Evolutionary conservation across 2,329 filamentous ascomycete genomes (phyloP), one percentile per base, ranked within the genome.

Genomic region (Xylariaceae sp.): DNA sequence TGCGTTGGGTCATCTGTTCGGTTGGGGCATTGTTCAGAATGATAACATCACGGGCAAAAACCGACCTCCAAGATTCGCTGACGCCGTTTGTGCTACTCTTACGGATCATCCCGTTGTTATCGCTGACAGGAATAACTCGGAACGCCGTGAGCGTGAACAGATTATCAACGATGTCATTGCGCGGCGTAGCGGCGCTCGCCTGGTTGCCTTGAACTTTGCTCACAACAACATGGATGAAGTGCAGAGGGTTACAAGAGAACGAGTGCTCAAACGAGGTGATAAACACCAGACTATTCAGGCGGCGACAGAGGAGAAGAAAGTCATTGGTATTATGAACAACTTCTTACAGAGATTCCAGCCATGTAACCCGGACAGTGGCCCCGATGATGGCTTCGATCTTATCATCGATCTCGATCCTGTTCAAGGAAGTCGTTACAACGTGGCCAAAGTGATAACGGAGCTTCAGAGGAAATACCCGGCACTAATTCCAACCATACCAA

Each of bases 241-340:
- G 62, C 84, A 89, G 50, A 78, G 83, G 58, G 80, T 93, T 30
- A 96, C 92, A 0, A 87, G 85, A 59, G 82, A 87, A 63, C 87
- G 94, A 53, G 90, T 99, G 0, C 77, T 97, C 17, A 82, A 85
- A 4, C 88, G 94, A 18, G 94, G 94, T 11, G 92, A 99, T 73
- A 97, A 97, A 70, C 94, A 99, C 73, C 94, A 99, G 75, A 99
- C 94, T 0, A 97, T 99, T 61, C 92, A 94, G 69, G 92, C 93
- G 9, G 88, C 84, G 51, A 88, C 89, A 58, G 83, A 88, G 50
- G 75, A 80, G 51, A 76, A 81, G 15, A 93, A 96, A 73, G 90
- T 94, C 57, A 79, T 94, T 51, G 84, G 85, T 4, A 96, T 99
- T 67, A 97, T 99, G 94, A 90, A 97, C 67, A 90, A 91, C 2